Conservation (phyloP, 345 rosid genomes). For the Lumnitzera racemosa region DNA sequence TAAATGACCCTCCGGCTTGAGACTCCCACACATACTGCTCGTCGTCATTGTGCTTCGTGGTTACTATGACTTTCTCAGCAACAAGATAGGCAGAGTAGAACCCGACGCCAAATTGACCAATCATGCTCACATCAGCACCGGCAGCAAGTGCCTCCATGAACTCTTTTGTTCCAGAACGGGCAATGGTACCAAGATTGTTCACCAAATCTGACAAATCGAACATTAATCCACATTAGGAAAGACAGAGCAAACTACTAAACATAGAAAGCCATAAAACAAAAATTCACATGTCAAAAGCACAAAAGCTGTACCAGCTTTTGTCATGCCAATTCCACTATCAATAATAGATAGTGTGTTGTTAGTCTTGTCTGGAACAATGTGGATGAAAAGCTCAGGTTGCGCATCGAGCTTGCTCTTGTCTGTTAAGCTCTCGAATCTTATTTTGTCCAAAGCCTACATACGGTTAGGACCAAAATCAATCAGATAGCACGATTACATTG, state of each 20-base stretch:
- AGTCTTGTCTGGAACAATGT: constrained; percentile 12
- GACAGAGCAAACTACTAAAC: too few species aligned
- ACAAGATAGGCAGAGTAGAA: constrained; percentile 1
- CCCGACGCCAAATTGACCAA: constrained; percentile 2
- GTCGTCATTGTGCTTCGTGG: constrained; percentile 3
- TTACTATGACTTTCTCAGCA: not conserved
- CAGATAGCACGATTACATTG: too few species aligned
- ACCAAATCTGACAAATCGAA: constrained; percentile 1
- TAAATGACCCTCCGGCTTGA: constrained; percentile 1
- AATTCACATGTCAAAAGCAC: not conserved
- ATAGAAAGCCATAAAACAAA: not conserved
- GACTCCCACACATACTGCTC: constrained; percentile 7
- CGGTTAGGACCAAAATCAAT: too few species aligned
- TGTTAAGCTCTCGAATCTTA: constrained; percentile 10
- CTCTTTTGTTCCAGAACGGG: constrained; percentile 1
- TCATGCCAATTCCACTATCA: constrained; percentile 13
- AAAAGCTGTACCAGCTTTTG: constrained; percentile 6
- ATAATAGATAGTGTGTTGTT: constrained; percentile 10
- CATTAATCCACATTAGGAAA: not conserved
- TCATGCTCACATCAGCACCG: constrained; percentile 4
- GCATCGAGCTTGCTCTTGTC: constrained; percentile 14
- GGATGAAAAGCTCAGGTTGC: constrained; percentile 12
- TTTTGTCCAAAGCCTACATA: constrained; percentile 6
- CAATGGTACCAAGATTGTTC: constrained; percentile 4
- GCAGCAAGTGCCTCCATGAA: constrained; percentile 5